Evolutionary conservation across 1,284 basidiomycete genomes (phyloP).

Genomic region (Trametes versicolor): DNA sequence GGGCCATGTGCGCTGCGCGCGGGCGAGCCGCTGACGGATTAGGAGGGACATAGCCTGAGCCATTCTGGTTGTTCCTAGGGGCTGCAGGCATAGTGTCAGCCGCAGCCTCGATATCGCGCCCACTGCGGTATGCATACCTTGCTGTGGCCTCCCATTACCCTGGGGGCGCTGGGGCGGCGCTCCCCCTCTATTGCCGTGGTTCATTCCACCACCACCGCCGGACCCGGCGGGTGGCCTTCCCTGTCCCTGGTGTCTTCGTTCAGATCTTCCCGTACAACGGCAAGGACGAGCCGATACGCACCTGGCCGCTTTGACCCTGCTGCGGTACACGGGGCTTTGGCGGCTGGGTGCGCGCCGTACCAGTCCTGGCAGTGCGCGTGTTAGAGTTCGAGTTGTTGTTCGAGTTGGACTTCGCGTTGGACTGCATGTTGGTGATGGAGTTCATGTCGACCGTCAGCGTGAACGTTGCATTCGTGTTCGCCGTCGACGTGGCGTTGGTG

Average conservation of each 20-base stretch:
- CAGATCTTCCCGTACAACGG: background rate
- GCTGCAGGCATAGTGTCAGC: background rate
- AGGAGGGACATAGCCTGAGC: constrained; percentile 9
- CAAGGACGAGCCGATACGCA: background rate
- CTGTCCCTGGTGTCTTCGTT: background rate
- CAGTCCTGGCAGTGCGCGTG: background rate
- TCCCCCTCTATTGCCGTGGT: background rate
- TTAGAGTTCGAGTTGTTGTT: background rate
- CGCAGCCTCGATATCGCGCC: background rate
- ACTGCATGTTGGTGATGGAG: background rate
- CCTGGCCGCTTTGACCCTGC: background rate
- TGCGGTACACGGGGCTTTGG: background rate
- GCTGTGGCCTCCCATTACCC: background rate
- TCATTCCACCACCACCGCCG: background rate
- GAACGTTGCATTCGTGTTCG: constrained; percentile 7
- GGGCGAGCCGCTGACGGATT: constrained; percentile 8
- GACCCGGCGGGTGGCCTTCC: background rate
- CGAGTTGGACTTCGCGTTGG: background rate
- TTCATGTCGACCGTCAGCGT: constrained; percentile 1
- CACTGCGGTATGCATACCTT: background rate
- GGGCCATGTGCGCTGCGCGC: constrained; percentile 7
- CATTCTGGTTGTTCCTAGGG: background rate
- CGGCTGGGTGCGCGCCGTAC: background rate
- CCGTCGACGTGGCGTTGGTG: background rate
- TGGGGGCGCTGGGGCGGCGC: background rate